Conservation (phyloP, 495 filamentous ascomycete genomes). For the Aspergillus affinis region DNA sequence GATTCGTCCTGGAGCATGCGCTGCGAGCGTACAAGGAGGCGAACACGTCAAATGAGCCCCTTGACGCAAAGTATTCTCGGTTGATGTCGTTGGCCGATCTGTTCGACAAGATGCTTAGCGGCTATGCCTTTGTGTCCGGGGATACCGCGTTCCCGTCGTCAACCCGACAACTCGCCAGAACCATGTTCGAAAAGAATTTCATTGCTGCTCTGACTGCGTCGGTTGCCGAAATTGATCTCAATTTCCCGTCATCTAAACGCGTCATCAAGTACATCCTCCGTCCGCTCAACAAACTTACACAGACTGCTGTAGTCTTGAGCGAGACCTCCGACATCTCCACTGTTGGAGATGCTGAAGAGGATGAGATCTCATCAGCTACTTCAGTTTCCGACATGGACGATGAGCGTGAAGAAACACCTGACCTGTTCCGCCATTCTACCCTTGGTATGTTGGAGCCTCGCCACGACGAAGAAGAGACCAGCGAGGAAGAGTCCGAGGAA, state of each 20-base stretch:
- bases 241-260: slow-evolving; percentile 87
- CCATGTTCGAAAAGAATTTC: slow-evolving; percentile 99
- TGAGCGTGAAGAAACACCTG: slow-evolving; percentile 92
- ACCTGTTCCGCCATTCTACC: slow-evolving; percentile 94
- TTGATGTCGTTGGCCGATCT: slow-evolving; percentile 84
- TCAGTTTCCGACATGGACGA: slow-evolving; percentile 86
- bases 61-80: slow-evolving; percentile 84
- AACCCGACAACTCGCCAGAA: slow-evolving; percentile 72
- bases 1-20: slow-evolving; percentile 91
- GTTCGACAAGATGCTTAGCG: slow-evolving; percentile 88
- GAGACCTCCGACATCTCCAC: slow-evolving; percentile 70
- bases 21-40: slow-evolving; percentile 92
- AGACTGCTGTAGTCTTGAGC: slow-evolving; percentile 81
- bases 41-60: slow-evolving; percentile 68
- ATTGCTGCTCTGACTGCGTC: slow-evolving; percentile 84
- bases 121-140: slow-evolving; percentile 60
- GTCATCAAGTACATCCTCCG: slow-evolving; percentile 95
- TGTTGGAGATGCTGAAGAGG: slow-evolving; percentile 70
- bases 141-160: slow-evolving; percentile 48
- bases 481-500: slow-evolving; percentile 61
- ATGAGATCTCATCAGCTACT: slow-evolving; percentile 86
- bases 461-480: slow-evolving; percentile 74
- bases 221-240: slow-evolving; percentile 93
- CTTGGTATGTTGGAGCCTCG: slow-evolving; percentile 90
- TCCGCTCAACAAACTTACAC: slow-evolving; percentile 81